These are phyloP conservation scores for Ochetophila trinervis DNA, from an alignment of 306 rosid genomes.

Conservation along the genomic window DNA sequence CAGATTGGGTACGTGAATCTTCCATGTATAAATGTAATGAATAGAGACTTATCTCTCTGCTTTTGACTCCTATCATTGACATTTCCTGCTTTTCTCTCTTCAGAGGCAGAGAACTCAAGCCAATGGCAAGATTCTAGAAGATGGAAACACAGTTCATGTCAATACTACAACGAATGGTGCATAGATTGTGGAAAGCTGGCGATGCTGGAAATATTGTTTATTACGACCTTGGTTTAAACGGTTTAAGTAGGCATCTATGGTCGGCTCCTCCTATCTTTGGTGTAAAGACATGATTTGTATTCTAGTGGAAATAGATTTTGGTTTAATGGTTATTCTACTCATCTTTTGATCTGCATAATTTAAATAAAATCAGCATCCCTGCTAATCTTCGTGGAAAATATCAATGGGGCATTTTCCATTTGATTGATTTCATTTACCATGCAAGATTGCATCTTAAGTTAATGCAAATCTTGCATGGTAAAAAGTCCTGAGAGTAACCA, in stretches of 20 bases:
- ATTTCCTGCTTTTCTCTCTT: slow-evolving; percentile 18
- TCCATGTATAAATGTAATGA: background rate
- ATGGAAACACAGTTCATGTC: slow-evolving; percentile 60
- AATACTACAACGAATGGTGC: slow-evolving; percentile 69
- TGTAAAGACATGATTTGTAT: slow-evolving; percentile 30
- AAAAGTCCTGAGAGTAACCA: no score
- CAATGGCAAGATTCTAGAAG: slow-evolving; percentile 84
- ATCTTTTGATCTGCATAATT: background rate
- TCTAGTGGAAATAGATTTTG: slow-evolving; percentile 34
- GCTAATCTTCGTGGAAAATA: no score
- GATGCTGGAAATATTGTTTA: background rate
- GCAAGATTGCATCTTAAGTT: no score
- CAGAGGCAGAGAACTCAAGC: slow-evolving; percentile 95
- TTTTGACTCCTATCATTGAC: slow-evolving; percentile 14
- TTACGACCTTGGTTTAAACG: slow-evolving; percentile 1
- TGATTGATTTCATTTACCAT: no score
- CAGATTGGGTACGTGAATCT: slow-evolving; percentile 68
- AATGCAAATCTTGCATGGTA: no score
- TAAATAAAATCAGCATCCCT: background rate
- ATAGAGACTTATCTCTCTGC: background rate
- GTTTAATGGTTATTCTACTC: slow-evolving; percentile 38
- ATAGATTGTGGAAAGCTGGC: slow-evolving; percentile 22
- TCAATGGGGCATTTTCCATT: no score
- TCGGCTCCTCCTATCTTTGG: slow-evolving; percentile 15
- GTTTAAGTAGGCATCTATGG: slow-evolving; percentile 18